Evolutionary conservation across 164 flowering plant species (phyloP).

Genomic region (Paratinospora sagittata): DNA sequence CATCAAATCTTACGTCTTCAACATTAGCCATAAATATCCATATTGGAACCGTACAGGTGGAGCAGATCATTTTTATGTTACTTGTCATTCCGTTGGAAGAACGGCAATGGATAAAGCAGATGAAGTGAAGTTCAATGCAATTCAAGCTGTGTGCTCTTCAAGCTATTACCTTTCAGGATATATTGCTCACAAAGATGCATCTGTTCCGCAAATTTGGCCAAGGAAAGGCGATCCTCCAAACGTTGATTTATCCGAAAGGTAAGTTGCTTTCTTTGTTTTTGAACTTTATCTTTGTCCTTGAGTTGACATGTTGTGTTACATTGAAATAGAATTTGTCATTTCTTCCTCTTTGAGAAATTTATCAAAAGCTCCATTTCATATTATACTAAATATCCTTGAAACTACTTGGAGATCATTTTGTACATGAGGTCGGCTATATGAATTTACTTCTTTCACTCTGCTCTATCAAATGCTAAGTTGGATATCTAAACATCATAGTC

Average conservation of each 20-base stretch:
- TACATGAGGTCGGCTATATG: neutral
- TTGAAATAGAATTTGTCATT: neutral
- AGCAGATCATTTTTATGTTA: conserved; percentile 82
- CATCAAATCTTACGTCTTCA: conserved; percentile 43
- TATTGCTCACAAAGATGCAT: conserved; percentile 70
- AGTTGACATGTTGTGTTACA: neutral
- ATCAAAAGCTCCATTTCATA: conserved; percentile 36
- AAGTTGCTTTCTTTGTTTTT: neutral
- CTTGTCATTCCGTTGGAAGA: conserved; percentile 84
- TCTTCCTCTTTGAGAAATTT: conserved; percentile 42
- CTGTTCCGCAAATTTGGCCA: conserved; percentile 83
- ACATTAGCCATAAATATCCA: conserved; percentile 50
- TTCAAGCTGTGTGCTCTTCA: conserved; percentile 84
- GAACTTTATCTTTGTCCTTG: neutral
- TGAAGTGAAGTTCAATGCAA: conserved; percentile 52
- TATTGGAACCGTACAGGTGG: conserved; percentile 82
- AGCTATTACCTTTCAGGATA: conserved; percentile 63
- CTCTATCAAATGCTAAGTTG: too few species aligned
- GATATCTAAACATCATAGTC: too few species aligned
- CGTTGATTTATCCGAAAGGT: conserved; percentile 44
- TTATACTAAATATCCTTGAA: neutral
- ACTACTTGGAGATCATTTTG: too few species aligned
- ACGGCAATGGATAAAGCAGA: conserved; percentile 61
- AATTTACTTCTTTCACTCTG: too few species aligned
- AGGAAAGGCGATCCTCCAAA: conserved; percentile 46